Evolutionary conservation across 345 rosid genomes (phyloP).

Genomic region (Carallia pectinifolia): DNA sequence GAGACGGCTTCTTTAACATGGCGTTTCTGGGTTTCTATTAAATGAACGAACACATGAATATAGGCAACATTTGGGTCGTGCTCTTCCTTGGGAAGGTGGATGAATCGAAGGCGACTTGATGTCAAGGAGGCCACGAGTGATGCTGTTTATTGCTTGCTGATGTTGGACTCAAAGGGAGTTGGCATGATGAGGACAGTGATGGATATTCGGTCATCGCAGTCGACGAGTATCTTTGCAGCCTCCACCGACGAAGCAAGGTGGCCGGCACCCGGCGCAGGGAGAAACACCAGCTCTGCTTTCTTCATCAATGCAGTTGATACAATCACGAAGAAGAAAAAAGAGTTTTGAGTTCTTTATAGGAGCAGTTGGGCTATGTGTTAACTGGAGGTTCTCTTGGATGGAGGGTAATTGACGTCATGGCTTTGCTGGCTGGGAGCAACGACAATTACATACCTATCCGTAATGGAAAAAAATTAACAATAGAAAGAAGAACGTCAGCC

Average conservation of each 20-base stretch:
- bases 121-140: not conserved
- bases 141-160: not conserved
- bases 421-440: no score
- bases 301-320: not conserved
- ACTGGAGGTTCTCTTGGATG: no score
- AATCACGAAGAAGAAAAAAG: no score
- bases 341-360: no score
- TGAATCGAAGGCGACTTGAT: not conserved
- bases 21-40: not conserved
- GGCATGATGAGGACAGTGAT: not conserved
- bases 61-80: not conserved
- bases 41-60: accelerated
- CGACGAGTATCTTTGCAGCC: not conserved
- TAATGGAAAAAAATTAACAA: no score
- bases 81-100: not conserved
- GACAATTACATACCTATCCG: no score
- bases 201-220: not conserved
- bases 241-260: not conserved
- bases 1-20: conserved; percentile 20
- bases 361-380: no score
- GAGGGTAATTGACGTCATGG: no score
- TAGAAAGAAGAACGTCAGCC: no score
- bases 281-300: not conserved
- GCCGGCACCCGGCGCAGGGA: not conserved
- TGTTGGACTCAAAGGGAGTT: not conserved